phyloP scores from a whole-genome alignment of 23 red algal species.

The Gracilaria caudata region DNA sequence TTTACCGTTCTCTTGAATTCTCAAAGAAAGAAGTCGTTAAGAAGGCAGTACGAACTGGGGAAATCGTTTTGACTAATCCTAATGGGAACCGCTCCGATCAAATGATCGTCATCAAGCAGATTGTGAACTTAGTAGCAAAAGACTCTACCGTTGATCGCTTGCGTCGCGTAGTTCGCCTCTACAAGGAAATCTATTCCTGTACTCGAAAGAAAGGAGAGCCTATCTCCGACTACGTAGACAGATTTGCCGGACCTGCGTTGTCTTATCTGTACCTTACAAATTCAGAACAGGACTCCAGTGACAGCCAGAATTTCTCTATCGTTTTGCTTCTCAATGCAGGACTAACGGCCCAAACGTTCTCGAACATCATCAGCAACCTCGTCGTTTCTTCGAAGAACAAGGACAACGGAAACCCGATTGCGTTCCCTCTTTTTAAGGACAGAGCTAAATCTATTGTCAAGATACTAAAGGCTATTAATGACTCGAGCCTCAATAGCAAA shows the following conservation, averaged over 20 bases:
- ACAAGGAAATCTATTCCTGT: slow-evolving; percentile 21
- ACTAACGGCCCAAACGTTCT: neutral
- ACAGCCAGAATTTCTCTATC: slow-evolving; percentile 32
- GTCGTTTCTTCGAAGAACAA: slow-evolving; percentile 9
- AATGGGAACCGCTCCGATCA: neutral
- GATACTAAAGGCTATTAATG: neutral
- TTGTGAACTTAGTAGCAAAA: slow-evolving; percentile 39
- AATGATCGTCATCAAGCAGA: slow-evolving; percentile 11
- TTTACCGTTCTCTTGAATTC: slow-evolving; percentile 4
- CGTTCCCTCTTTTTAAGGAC: neutral
- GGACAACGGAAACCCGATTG: no score
- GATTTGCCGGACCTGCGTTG: neutral
- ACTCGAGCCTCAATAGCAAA: no score
- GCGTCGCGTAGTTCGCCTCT: neutral
- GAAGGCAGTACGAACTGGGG: neutral
- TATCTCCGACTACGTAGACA: slow-evolving; percentile 6
- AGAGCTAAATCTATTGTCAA: neutral
- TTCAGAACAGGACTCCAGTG: slow-evolving; percentile 11
- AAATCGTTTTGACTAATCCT: neutral
- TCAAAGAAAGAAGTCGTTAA: neutral
- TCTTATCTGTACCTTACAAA: slow-evolving; percentile 29
- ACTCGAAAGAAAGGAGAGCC: neutral
- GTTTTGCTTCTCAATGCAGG: slow-evolving; percentile 25
- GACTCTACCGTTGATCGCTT: slow-evolving; percentile 25
- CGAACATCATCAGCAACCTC: slow-evolving; percentile 8